A percentile compares a stretch with the other conserved stretches of the same genome.
Conservation (phyloP, 2,329 filamentous ascomycete genomes). For the Hirsutella minnesotensis region DNA sequence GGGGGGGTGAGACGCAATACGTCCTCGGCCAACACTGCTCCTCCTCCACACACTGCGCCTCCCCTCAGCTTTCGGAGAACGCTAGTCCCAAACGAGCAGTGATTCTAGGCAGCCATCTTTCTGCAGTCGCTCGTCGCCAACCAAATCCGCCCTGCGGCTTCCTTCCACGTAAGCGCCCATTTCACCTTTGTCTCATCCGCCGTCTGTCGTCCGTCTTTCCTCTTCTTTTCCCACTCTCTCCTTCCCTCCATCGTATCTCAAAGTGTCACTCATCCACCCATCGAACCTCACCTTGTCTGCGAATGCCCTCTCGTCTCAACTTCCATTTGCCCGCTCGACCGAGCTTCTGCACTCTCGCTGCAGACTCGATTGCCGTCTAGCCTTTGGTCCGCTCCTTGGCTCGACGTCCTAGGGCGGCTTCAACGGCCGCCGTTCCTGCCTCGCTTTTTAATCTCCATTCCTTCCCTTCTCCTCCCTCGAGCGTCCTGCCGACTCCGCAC, state of each 20-base stretch:
- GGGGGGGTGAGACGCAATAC: too few species aligned
- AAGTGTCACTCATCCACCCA: background rate
- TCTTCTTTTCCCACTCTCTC: background rate
- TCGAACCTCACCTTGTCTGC: background rate
- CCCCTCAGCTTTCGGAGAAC: slow-evolving; percentile 6
- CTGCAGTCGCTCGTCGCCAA: slow-evolving; percentile 1
- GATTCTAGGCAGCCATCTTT: slow-evolving; percentile 11
- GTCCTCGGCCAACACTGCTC: too few species aligned
- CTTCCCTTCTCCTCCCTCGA: slow-evolving; percentile 13
- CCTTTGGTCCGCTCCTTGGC: background rate
- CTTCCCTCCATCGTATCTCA: background rate
- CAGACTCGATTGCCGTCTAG: background rate
- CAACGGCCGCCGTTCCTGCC: background rate
- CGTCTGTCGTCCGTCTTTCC: background rate
- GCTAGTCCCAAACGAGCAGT: slow-evolving; percentile 6
- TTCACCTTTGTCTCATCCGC: background rate
- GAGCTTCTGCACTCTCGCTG: background rate
- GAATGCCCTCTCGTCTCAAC: background rate
- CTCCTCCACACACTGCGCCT: slow-evolving; percentile 4
- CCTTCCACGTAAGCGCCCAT: background rate
- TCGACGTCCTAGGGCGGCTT: background rate
- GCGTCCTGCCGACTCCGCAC: background rate
- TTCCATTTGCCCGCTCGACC: background rate
- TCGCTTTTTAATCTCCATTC: background rate
- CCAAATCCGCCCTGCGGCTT: background rate